Percentiles rank a stretch among this genome's conserved stretches.
Conservation (phyloP, 148 eudicot genomes). For the Amaranthus palmeri region DNA sequence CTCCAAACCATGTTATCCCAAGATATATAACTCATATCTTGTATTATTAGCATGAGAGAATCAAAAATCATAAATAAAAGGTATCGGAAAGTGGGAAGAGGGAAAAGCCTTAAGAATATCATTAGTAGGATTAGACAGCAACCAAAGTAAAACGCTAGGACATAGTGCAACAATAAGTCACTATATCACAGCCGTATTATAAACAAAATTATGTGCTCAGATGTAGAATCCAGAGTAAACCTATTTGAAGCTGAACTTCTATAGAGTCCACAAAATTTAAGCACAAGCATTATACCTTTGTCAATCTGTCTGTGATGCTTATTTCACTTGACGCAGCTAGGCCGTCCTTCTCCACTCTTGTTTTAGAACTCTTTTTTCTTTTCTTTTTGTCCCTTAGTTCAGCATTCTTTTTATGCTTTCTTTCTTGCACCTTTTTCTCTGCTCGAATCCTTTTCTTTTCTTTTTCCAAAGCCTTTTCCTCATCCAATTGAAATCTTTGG, state of each 20-base stretch:
- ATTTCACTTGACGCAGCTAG: slow-evolving; percentile 31
- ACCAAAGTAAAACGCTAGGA: no score
- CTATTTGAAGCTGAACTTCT: background rate
- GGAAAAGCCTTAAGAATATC: no score
- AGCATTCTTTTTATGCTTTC: slow-evolving; percentile 13
- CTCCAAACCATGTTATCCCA: no score
- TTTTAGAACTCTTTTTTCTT: slow-evolving; percentile 19
- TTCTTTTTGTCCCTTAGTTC: slow-evolving; percentile 18
- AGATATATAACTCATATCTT: no score
- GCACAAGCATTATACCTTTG: slow-evolving; percentile 42
- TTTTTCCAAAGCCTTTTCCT: slow-evolving; percentile 43
- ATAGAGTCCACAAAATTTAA: background rate
- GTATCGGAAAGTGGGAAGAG: no score
- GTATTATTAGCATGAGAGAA: no score
- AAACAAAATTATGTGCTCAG: no score
- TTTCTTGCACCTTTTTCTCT: slow-evolving; percentile 33
- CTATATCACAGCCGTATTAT: no score
- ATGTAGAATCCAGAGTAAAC: no score
- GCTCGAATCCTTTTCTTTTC: slow-evolving; percentile 37
- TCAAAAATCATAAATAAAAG: no score
- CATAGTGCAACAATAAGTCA: no score
- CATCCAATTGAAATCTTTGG: slow-evolving; percentile 37
- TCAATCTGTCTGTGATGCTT: slow-evolving; percentile 46
- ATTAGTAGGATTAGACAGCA: no score
- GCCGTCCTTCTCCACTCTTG: slow-evolving; percentile 28